These are phyloP conservation scores for Chrysanthemum lavandulifolium DNA, from an alignment of 129 eudicot species.

Conservation along the genomic window DNA sequence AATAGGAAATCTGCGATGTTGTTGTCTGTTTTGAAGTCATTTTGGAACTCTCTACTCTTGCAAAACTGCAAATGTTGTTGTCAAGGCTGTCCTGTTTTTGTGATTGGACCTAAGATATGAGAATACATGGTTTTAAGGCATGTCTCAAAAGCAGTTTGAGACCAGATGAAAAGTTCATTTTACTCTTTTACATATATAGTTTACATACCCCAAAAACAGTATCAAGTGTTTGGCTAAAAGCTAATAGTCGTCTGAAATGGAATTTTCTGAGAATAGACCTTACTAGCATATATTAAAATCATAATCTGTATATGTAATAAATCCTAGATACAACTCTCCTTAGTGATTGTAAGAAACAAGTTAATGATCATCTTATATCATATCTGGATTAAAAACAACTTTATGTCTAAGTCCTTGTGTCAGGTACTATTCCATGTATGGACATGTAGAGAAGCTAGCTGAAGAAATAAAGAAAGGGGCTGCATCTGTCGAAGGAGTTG, in stretches of 20 bases:
- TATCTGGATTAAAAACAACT: neutral
- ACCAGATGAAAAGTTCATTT: neutral
- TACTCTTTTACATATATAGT: neutral
- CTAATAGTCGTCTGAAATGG: no score
- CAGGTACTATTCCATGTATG: conserved; percentile 86
- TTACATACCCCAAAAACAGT: no score
- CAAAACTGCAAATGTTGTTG: neutral
- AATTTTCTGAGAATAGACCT: no score
- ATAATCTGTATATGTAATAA: no score
- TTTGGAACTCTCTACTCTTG: neutral
- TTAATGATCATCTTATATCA: neutral
- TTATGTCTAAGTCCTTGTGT: neutral
- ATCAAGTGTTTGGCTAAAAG: no score
- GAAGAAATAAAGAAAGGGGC: conserved; percentile 83
- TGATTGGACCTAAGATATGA: neutral
- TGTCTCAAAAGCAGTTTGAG: neutral
- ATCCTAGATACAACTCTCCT: no score
- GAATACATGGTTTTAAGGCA: neutral
- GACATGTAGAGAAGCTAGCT: conserved; percentile 86
- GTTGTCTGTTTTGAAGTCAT: neutral
- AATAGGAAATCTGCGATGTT: neutral
- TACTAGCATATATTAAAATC: no score
- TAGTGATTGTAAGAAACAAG: no score
- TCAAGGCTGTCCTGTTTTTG: neutral
- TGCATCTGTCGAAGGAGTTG: conserved; percentile 85